Evolutionary conservation across 1,139 yeast species (phyloP), one percentile per base, ranked within the genome.

Genomic region (Geotrichum reessii): DNA sequence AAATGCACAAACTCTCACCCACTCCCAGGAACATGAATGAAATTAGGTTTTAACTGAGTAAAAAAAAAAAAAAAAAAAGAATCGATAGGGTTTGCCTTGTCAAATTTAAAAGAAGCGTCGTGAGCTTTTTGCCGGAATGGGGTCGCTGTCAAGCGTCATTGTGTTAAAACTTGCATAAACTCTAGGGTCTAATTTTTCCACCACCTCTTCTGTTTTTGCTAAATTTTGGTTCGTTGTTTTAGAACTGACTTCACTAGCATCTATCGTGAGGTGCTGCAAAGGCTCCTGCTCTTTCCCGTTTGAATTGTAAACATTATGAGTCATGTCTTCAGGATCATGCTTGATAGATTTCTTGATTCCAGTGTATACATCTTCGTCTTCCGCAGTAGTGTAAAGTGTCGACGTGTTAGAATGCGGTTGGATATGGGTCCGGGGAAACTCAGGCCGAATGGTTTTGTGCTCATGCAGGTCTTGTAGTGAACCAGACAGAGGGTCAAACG

Each of bases 131-230:
- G 51, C 24, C 2, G 52, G 12, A 12, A 44, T 11, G 27, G 47
- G 44, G 14, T 57, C 56, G 8, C 54, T 42, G 11, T 57, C 58
- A 24, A 56, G 33, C 17, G 58, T 57, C 59, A 57, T 52, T 24
- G 56, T 50, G 19, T 53, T 57, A 22, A 57, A 52, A 42, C 54
- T 55, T 12, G 61, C 61, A 44, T 58, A 58, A 2, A 58, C 52
- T 31, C 48, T 58, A 12, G 61, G 56, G 28, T 58, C 61, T 22
- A 57, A 50, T 48, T 22, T 52, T 25, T 56, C 56, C 5, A 33
- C 49, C 25, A 47, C 49, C 21, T 48, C 49, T 19, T 44, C 49
- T n/a, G 25, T 28, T 44, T 40, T 24, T 31, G n/a, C 52, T 33
- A 28, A 1, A 25, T 28, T 27, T 21, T 14, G 28, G 4, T 46